Conservation (phyloP, 1,284 basidiomycete genomes). For the Melampsora americana region DNA sequence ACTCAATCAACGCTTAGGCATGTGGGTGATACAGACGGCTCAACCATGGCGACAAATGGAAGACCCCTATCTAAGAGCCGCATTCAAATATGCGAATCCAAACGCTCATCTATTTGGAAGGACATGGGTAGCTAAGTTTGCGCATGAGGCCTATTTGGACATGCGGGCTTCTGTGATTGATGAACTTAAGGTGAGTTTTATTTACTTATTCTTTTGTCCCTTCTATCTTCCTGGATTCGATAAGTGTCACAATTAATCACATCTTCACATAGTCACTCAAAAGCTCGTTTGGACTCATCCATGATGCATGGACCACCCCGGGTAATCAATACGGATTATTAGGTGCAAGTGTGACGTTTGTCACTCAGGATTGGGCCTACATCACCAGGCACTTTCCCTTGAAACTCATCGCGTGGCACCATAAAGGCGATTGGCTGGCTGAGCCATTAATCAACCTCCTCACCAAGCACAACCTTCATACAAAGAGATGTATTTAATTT, state of each 20-base stretch:
- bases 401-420: no score
- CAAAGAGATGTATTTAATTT: no score
- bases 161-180: neutral
- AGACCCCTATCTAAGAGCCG: conserved; percentile 2
- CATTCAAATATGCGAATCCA: conserved; percentile 1
- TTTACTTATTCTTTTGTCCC: no score
- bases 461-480: no score
- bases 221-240: no score
- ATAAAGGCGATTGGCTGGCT: no score
- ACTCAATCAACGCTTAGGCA: neutral
- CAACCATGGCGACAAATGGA: conserved; percentile 9
- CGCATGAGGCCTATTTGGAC: no score
- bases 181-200: neutral
- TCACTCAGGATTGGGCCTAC: conserved; percentile 7
- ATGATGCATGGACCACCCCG: conserved; percentile 8
- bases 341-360: neutral
- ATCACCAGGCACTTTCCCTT: no score
- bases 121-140: neutral
- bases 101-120: no score
- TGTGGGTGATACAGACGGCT: conserved; percentile 1
- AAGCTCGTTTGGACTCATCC: neutral
- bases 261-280: neutral
- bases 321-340: conserved; percentile 9
- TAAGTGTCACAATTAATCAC: no score
- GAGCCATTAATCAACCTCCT: neutral